Conservation (phyloP, 1,284 basidiomycete genomes). For the Takashimella tepidaria region DNA sequence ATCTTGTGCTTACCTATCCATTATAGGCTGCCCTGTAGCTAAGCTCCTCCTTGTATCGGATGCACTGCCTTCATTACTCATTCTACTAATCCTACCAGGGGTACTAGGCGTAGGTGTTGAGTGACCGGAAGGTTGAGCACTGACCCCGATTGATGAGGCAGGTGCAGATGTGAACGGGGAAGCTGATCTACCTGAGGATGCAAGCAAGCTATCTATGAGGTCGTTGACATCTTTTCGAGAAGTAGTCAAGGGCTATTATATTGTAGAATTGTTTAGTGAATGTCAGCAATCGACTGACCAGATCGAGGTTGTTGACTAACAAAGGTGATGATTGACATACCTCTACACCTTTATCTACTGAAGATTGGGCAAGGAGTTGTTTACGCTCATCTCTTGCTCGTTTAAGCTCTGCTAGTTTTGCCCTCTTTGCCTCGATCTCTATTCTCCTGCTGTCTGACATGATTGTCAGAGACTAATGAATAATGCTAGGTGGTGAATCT, state of each 20-base stretch:
- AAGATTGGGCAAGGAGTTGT: slow-evolving; percentile 29
- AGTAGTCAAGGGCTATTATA: slow-evolving; percentile 20
- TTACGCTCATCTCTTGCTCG: slow-evolving; percentile 43
- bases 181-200: slow-evolving; percentile 36
- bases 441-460: slow-evolving; percentile 54
- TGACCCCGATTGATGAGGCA: slow-evolving; percentile 48
- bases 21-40: slow-evolving; percentile 44
- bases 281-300: neutral
- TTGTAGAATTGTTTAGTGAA: neutral
- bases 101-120: slow-evolving; percentile 55
- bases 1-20: neutral
- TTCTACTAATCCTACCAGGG: slow-evolving; percentile 50
- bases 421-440: slow-evolving; percentile 88
- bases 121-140: slow-evolving; percentile 26
- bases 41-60: slow-evolving; percentile 52
- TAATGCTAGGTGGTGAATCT: no score
- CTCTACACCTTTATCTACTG: slow-evolving; percentile 6
- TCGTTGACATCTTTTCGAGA: slow-evolving; percentile 60
- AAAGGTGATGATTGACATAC: neutral
- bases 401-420: slow-evolving; percentile 69
- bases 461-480: neutral
- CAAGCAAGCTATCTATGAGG: slow-evolving; percentile 58
- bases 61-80: slow-evolving; percentile 48
- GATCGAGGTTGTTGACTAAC: neutral
- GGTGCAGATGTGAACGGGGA: slow-evolving; percentile 13